Evolutionary conservation across 345 rosid genomes (phyloP), one percentile per base, ranked within the genome.

Genomic region (Nasturtium officinale): DNA sequence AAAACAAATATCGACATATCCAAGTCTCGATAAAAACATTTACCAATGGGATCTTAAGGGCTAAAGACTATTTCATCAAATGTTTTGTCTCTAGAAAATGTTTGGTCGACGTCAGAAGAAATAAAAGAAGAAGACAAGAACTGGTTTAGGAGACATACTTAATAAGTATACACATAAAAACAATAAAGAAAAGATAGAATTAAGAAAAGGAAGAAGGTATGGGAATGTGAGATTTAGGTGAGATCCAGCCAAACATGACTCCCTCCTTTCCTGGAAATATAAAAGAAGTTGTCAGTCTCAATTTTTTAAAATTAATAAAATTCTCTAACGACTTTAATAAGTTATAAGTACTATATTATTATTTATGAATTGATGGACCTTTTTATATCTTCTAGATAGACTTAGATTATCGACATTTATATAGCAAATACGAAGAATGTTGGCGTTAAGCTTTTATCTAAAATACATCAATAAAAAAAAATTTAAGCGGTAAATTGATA

Each of bases 171-270:
- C 5, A 13, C 15, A 66, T 9, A 5, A 0, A 20, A 47, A 46
- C 13, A 12, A 29, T 1, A 6, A 30, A 74, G 50, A 58, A 67
- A 77, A 70, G 48, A 16, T 32, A 46, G 55, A 77, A 70, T 56
- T 69, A 45, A 77, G 72, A 77, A 56, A 71, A 63, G 75, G 61
- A 76, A 55, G 60, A 76, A 64, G 76, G 76, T 56, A 70, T 71
- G 80, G 71, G 80, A 77, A 77, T 57, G 67, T 70, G 80, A 67
- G 80, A 76, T 63, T 64, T 70, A 64, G 72, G 80, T 77, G 80
- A 69, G 75, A 77, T 71, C 80, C 80, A 77, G 76, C 80, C 76
- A 77, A 77, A 71, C 76, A 71, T 64, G 71, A 71, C 80, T 47
- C 61, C 76, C 61, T 70, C 76, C 43, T 71, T 70, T 71, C 37